Evolutionary conservation across 163 green algal species (phyloP).

Genomic region (Chlamydomonas reinhardtii): DNA sequence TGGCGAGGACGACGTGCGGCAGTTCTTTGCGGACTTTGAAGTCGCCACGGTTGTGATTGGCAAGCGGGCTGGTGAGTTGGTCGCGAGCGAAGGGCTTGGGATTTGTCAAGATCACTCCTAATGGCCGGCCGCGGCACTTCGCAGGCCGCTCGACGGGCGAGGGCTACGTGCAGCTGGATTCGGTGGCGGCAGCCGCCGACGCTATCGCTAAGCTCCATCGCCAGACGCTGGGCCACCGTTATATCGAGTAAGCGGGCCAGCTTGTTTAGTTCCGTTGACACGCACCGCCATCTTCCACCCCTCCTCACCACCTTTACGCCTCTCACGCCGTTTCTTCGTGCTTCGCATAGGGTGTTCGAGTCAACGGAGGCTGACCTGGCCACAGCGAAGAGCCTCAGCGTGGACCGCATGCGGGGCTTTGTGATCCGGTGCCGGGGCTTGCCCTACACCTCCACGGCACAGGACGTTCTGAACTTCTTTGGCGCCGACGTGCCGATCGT

Average conservation of each 20-base stretch:
- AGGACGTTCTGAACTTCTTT: constrained; percentile 77
- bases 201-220: constrained; percentile 73
- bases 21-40: constrained; percentile 71
- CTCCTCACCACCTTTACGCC: too few species aligned
- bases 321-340: too few species aligned
- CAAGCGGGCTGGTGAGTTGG: constrained; percentile 57
- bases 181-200: constrained; percentile 47
- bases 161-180: constrained; percentile 78
- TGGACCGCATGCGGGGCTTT: constrained; percentile 61
- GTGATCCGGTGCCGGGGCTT: constrained; percentile 83
- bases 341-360: constrained; percentile 68
- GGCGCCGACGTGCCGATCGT: constrained; percentile 71
- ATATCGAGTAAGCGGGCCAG: constrained; percentile 79
- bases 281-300: too few species aligned
- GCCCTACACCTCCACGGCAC: constrained; percentile 73
- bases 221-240: constrained; percentile 77
- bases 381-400: constrained; percentile 54
- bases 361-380: constrained; percentile 67
- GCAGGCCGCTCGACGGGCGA: constrained; percentile 83
- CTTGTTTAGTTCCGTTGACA: too few species aligned
- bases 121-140: not conserved
- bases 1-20: constrained; percentile 70
- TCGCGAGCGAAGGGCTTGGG: not conserved
- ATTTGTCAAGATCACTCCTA: not conserved
- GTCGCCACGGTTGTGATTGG: constrained; percentile 57